Conservation (phyloP, 352 stramenopile species). For the Pythium plurisporium region DNA sequence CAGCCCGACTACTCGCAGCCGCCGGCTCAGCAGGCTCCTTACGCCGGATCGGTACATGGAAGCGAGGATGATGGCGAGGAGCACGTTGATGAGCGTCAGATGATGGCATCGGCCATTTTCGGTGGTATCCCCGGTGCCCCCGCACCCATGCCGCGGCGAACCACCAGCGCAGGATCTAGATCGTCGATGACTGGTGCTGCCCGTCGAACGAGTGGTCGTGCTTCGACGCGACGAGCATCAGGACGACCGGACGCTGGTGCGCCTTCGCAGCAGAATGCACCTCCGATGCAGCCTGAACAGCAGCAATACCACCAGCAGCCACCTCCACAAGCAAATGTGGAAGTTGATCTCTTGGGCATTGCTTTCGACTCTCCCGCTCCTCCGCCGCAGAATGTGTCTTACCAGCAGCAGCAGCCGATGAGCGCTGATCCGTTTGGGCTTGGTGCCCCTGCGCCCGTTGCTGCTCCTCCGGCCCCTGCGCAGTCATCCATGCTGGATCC, state of each 20-base stretch:
- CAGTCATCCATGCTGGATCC: slow-evolving; percentile 39
- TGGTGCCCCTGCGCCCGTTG: slow-evolving; percentile 27
- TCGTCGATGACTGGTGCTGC: slow-evolving; percentile 27
- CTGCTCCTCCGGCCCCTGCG: slow-evolving; percentile 21
- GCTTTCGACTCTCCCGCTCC: slow-evolving; percentile 56
- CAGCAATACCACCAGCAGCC: slow-evolving; percentile 29
- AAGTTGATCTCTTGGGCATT: slow-evolving; percentile 84
- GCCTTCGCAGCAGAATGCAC: slow-evolving; percentile 30
- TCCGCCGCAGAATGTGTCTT: slow-evolving; percentile 17
- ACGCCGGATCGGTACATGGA: slow-evolving; percentile 30
- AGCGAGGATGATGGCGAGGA: slow-evolving; percentile 47
- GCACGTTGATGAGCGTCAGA: slow-evolving; percentile 65
- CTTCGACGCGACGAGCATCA: slow-evolving; percentile 28
- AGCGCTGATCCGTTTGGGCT: slow-evolving; percentile 63
- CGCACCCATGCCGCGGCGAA: slow-evolving; percentile 39
- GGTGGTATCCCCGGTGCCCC: slow-evolving; percentile 89
- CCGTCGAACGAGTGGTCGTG: slow-evolving; percentile 34
- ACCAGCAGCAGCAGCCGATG: slow-evolving; percentile 31
- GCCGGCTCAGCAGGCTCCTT: slow-evolving; percentile 12
- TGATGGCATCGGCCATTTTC: slow-evolving; percentile 95
- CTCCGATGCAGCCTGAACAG: slow-evolving; percentile 24
- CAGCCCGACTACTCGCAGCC: slow-evolving; percentile 39
- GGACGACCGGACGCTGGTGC: slow-evolving; percentile 30
- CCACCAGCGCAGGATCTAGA: slow-evolving; percentile 17
- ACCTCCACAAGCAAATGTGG: slow-evolving; percentile 37